Conservation (phyloP, 495 filamentous ascomycete genomes). For the Podospora anserina region DNA sequence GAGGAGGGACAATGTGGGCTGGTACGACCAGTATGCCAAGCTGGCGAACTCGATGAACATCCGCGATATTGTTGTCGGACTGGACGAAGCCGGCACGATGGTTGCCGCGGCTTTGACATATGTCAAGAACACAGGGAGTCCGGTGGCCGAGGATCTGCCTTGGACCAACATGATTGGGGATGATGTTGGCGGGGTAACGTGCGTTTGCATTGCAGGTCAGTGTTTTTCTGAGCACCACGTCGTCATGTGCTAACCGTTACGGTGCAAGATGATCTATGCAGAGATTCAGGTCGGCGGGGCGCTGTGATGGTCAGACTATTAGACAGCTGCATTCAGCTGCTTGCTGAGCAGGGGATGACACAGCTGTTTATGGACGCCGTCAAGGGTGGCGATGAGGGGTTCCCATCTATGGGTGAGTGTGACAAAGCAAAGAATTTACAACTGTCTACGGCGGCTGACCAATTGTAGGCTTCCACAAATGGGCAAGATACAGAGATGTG, state of each 20-base stretch:
- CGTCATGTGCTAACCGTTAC: constrained; percentile 15
- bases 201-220: constrained; percentile 55
- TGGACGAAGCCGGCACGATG: constrained; percentile 41
- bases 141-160: constrained; percentile 54
- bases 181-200: constrained; percentile 59
- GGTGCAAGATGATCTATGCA: constrained; percentile 29
- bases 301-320: constrained; percentile 47
- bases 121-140: constrained; percentile 49
- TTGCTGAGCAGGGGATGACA: constrained; percentile 40
- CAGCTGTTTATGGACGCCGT: constrained; percentile 46
- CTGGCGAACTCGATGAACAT: constrained; percentile 45
- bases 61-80: constrained; percentile 49
- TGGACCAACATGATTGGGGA: constrained; percentile 55
- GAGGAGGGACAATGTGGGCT: constrained; percentile 45
- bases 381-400: constrained; percentile 43
- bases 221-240: constrained; percentile 12
- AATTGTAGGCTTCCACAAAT: constrained; percentile 46
- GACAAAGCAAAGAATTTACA: constrained; percentile 4
- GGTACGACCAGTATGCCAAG: constrained; percentile 55
- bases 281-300: constrained; percentile 21
- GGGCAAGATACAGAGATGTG: constrained; percentile 48
- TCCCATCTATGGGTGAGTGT: constrained; percentile 45
- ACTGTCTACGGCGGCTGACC: background rate
- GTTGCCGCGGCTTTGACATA: constrained; percentile 58
- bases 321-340: constrained; percentile 40